Conservation (phyloP, 164 flowering plant genomes). For the Santalum album region DNA sequence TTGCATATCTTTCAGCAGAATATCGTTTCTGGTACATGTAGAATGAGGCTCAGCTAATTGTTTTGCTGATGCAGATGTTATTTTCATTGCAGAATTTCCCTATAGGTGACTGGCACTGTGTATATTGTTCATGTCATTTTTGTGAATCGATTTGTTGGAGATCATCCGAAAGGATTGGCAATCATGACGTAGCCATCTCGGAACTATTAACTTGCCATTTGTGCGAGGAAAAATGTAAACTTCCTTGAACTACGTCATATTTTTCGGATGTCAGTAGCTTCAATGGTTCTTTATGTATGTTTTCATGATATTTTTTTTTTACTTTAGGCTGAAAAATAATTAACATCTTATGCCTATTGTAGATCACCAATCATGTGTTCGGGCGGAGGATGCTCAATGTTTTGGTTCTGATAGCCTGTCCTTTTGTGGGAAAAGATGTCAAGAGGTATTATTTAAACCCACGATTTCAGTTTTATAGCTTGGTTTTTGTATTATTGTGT, state of each 20-base stretch:
- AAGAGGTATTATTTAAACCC: constrained; percentile 27
- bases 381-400: constrained; percentile 13
- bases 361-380: constrained; percentile 40
- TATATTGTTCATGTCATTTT: constrained; percentile 57
- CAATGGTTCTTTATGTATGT: neutral
- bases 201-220: constrained; percentile 29
- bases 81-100: constrained; percentile 42
- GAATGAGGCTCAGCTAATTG: too few relatives aligned
- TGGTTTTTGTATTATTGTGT: neutral
- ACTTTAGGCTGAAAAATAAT: neutral
- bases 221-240: constrained; percentile 39
- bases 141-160: constrained; percentile 27
- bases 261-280: neutral
- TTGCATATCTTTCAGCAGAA: too few relatives aligned
- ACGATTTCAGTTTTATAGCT: neutral
- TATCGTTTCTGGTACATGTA: too few relatives aligned
- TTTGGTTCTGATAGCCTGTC: constrained; percentile 16
- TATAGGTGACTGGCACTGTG: constrained; percentile 58
- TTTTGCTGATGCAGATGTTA: neutral
- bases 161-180: constrained; percentile 9
- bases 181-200: constrained; percentile 8
- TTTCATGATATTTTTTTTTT: neutral
- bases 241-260: neutral
- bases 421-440: constrained; percentile 54
- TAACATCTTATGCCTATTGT: constrained; percentile 13